phyloP scores from a whole-genome alignment of 768 basidiomycete genomes.

The Boletus subparvulus region DNA sequence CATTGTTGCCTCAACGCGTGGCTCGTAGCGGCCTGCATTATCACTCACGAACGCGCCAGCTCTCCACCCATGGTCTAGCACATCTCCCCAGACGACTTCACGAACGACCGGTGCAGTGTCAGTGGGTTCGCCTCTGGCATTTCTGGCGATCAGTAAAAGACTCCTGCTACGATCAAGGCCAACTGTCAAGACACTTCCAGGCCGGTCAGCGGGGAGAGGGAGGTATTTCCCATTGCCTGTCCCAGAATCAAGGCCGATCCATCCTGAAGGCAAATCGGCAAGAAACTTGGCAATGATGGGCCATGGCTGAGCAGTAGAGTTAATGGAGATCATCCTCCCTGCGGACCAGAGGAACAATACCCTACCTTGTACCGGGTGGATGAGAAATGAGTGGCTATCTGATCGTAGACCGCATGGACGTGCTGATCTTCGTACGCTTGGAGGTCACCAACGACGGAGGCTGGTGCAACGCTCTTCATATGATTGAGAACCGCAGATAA shows the following conservation, averaged over 20 bases:
- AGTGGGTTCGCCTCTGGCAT: conserved; percentile 46
- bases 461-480: conserved; percentile 37
- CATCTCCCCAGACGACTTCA: conserved; percentile 82
- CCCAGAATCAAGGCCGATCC: conserved; percentile 90
- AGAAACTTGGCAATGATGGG: conserved; percentile 82
- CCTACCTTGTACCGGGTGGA: conserved; percentile 84
- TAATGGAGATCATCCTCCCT: background rate
- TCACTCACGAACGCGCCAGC: conserved; percentile 72
- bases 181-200: conserved; percentile 65
- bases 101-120: conserved; percentile 33
- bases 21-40: background rate
- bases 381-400: conserved; percentile 85
- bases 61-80: conserved; percentile 73
- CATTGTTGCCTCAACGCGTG: conserved; percentile 1
- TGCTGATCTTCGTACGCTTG: conserved; percentile 66
- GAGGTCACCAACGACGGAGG: conserved; percentile 48
- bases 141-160: conserved; percentile 70
- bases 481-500: background rate
- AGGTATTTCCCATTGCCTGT: conserved; percentile 99
- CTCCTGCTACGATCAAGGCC: conserved; percentile 84
- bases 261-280: conserved; percentile 65
- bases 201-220: conserved; percentile 64
- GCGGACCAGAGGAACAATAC: background rate
- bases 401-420: conserved; percentile 82
- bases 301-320: conserved; percentile 64